Evolutionary conservation across 257 asterid species (phyloP), one percentile per base, ranked within the genome.

Genomic region (Solanum lycopersicoides): DNA sequence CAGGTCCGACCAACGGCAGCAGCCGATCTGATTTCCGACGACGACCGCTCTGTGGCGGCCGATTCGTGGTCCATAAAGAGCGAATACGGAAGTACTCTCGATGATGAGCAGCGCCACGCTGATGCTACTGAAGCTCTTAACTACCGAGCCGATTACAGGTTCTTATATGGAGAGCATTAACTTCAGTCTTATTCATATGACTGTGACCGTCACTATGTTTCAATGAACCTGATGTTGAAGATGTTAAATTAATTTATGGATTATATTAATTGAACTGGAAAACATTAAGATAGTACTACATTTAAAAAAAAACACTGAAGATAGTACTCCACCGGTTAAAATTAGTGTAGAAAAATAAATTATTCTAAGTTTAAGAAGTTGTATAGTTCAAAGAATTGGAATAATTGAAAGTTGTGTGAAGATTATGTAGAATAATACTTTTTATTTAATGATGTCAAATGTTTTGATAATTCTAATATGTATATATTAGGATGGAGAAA

Each of bases 61-160:
- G 99, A 96, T 92, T 97, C 99, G 0, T 97, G 99, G 99, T 97
- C 99, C 45, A 96, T 96, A 47, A 96, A 96, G 96, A 97, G 99
- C 89, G 99, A 97, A 82, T 97, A 97, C 72, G 99, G 99, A 35
- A 97, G 99, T 89, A 97, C 99, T 88, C 99, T 97, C 12, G 99
- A 97, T 89, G 99, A 97, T 87, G 99, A 96, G 65, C 99, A 97
- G 88, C 99, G 99, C 72, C 99, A 97, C 86, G 97, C 97, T 77
- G 99, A 96, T 82, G 99, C 99, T 82, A 91, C 99, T 47, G 99
- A 97, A 90, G 98, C 99, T 53, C 99, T 97, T 56, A 82, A 91
- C 84, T 92, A 90, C 87, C 98, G 97, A 56, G 95, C 98, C 73
- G 93, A 97, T 88, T 97, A 95, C 90, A 97, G 95, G 99, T 96